Percentiles rank a stretch among this genome's conserved stretches.
Conservation (phyloP, 208 protist species). For the Trypanosoma avium region DNA sequence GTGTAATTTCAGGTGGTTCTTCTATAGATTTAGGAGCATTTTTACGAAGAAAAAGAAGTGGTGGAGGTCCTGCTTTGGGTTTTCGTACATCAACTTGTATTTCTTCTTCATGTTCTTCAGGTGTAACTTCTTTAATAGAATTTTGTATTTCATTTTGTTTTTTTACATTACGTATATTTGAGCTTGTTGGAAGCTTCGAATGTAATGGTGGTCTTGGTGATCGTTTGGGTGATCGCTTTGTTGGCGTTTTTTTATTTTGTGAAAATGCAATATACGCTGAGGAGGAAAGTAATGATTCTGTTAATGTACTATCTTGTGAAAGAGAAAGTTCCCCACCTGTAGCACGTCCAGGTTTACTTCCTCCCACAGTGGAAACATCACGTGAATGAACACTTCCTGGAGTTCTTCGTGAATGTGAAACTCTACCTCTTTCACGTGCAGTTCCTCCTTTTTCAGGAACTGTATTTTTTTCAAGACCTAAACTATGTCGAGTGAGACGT, state of each 20-base stretch:
- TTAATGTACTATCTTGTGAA: conserved; percentile 10
- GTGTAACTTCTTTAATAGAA: neutral
- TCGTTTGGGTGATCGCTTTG: too few species aligned
- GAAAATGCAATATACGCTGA: too few species aligned
- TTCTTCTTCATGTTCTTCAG: neutral
- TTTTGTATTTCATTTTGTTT: neutral
- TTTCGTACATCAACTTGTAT: neutral
- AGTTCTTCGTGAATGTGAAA: neutral
- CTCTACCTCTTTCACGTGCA: neutral
- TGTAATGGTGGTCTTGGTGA: too few species aligned
- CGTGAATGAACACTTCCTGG: neutral
- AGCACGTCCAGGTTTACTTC: neutral
- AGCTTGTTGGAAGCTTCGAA: too few species aligned
- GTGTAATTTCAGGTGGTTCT: conserved; percentile 19
- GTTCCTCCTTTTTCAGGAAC: conserved; percentile 1
- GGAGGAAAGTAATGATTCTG: neutral
- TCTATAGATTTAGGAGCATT: conserved; percentile 3
- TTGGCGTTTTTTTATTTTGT: too few species aligned
- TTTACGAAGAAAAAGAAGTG: conserved; percentile 15
- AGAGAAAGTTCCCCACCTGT: conserved; percentile 5
- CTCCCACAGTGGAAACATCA: neutral
- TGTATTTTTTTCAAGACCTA: neutral
- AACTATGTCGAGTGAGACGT: conserved; percentile 19
- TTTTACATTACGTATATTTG: too few species aligned
- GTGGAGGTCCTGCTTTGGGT: conserved; percentile 21